A percentile compares a stretch with the other conserved stretches of the same genome.
phyloP scores from a whole-genome alignment of 768 basidiomycete species.

The Strobilomyces echinocephalus region DNA sequence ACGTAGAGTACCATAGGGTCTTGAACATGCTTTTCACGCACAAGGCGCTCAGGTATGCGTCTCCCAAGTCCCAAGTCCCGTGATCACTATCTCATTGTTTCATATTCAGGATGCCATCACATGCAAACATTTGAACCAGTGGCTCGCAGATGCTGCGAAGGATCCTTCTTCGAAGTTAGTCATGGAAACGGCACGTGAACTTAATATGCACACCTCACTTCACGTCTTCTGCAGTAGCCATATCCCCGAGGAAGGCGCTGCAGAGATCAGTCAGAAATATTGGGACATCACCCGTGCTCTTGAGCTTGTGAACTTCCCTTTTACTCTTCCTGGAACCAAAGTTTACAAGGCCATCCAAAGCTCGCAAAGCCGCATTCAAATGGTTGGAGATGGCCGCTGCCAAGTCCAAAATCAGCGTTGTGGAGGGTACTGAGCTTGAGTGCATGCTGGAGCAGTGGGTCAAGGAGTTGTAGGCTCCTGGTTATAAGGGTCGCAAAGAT shows the following conservation, averaged over 20 bases:
- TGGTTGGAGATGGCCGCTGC: conserved; percentile 77
- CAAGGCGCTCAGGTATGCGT: conserved; percentile 77
- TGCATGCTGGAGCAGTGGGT: conserved; percentile 97
- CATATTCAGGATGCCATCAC: conserved; percentile 77
- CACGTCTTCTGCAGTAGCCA: conserved; percentile 93
- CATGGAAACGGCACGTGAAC: conserved; percentile 88
- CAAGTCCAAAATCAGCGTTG: conserved; percentile 78
- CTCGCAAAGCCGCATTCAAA: conserved; percentile 78
- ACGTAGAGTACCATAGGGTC: conserved; percentile 89
- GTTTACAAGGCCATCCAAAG: conserved; percentile 90
- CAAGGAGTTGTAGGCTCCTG: conserved; percentile 57
- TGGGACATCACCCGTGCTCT: conserved; percentile 94
- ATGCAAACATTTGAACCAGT: conserved; percentile 66
- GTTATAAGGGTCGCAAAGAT: conserved; percentile 71
- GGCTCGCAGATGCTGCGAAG: conserved; percentile 58
- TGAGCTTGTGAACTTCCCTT: conserved; percentile 97
- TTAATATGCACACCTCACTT: conserved; percentile 97
- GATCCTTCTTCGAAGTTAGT: conserved; percentile 50
- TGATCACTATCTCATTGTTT: not conserved
- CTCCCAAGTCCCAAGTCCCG: not conserved
- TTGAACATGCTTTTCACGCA: conserved; percentile 92
- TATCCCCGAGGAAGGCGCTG: conserved; percentile 72
- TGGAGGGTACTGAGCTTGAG: conserved; percentile 68
- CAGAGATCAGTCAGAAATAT: conserved; percentile 88
- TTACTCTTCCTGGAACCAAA: conserved; percentile 93